Conservation (phyloP, 345 rosid species). For the Eucalyptus pauciflora region DNA sequence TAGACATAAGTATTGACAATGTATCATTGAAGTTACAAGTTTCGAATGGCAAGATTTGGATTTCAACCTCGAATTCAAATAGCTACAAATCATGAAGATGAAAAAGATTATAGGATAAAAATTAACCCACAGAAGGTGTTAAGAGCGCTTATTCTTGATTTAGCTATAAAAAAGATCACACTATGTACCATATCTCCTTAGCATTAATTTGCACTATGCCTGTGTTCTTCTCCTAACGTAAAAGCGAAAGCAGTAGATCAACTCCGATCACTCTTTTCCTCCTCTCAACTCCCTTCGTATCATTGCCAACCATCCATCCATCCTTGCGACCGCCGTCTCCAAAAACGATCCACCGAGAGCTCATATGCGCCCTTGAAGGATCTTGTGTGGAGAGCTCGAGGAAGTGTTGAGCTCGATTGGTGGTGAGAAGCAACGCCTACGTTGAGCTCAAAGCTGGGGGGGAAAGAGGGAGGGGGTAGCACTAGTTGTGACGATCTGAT, state of each 20-base stretch:
- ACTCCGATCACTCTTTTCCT: background rate
- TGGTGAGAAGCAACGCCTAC: background rate
- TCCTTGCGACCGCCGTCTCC: background rate
- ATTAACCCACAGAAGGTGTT: background rate
- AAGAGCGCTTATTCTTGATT: background rate
- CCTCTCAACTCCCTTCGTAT: background rate
- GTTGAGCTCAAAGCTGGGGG: too few species aligned
- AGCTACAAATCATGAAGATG: background rate
- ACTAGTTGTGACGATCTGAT: fast-evolving
- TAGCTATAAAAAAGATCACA: background rate
- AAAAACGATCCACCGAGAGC: background rate
- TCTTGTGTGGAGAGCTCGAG: background rate
- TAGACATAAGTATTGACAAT: background rate
- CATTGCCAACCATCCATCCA: background rate
- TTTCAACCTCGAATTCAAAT: background rate
- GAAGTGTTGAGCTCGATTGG: background rate
- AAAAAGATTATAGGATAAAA: background rate
- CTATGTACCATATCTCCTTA: background rate
- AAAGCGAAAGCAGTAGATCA: background rate
- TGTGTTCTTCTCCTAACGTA: background rate
- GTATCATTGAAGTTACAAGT: background rate
- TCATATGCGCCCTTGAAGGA: background rate
- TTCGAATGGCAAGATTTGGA: background rate
- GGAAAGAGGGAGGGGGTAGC: background rate
- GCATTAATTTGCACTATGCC: background rate